A percentile compares a stretch with the other conserved stretches of the same genome.
phyloP scores from a whole-genome alignment of 2,329 filamentous ascomycete genomes.

The Exophiala calicioides region DNA sequence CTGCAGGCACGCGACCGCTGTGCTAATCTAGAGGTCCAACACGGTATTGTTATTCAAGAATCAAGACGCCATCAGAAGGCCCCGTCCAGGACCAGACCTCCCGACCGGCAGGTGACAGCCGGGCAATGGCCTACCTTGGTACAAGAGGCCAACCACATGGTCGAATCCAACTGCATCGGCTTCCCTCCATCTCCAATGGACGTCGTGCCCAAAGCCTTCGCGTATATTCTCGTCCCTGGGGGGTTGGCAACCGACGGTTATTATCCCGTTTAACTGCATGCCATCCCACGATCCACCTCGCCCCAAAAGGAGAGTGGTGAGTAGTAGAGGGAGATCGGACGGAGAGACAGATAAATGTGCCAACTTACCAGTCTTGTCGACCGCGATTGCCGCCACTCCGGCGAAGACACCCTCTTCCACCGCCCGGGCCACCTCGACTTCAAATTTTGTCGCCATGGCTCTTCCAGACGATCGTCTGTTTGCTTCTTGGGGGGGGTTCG shows the following conservation, averaged over 20 bases:
- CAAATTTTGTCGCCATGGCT: not conserved
- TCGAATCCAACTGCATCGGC: not conserved
- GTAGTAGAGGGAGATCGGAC: too few relatives aligned
- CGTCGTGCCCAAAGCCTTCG: not conserved
- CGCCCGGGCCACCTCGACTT: not conserved
- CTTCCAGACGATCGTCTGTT: too few relatives aligned
- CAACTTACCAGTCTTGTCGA: not conserved
- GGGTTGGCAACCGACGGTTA: too few relatives aligned
- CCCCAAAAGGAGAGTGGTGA: too few relatives aligned
- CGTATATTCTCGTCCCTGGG: not conserved
- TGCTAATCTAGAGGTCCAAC: conserved; percentile 1
- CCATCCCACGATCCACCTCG: too few relatives aligned
- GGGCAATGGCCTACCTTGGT: conserved; percentile 1
- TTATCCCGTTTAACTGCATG: too few relatives aligned
- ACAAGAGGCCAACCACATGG: conserved; percentile 1
- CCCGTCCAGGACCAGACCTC: too few relatives aligned
- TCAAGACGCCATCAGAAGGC: too few relatives aligned
- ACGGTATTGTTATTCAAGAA: not conserved
- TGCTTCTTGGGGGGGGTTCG: too few relatives aligned
- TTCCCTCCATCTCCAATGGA: not conserved
- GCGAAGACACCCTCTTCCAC: not conserved
- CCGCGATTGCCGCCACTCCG: not conserved
- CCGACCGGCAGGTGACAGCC: too few relatives aligned
- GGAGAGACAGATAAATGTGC: too few relatives aligned
- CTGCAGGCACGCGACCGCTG: conserved; percentile 30